These are phyloP conservation scores for Cercospora sp. DNA, from an alignment of 2,329 filamentous ascomycete species.

Conservation along the genomic window DNA sequence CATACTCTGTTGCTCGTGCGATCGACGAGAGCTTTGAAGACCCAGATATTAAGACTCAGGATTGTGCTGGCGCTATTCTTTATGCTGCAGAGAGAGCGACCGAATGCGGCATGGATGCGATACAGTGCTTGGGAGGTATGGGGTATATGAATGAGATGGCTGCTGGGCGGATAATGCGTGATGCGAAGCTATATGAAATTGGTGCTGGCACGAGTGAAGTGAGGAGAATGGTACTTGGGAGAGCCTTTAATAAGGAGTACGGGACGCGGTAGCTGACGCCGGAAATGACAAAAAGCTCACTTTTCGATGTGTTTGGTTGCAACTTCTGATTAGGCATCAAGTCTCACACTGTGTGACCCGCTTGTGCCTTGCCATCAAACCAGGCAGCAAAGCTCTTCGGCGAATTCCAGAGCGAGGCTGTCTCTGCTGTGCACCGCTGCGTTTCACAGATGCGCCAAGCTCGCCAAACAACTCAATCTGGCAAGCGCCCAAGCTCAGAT, in stretches of 20 bases:
- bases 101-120: slow-evolving; percentile 80
- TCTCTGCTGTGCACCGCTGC: no score
- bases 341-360: no score
- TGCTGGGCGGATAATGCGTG: slow-evolving; percentile 77
- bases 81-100: slow-evolving; percentile 91
- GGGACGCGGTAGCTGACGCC: slow-evolving; percentile 2
- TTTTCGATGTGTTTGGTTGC: background rate
- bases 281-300: background rate
- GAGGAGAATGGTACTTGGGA: slow-evolving; percentile 87
- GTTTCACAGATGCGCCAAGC: no score
- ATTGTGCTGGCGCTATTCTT: slow-evolving; percentile 91
- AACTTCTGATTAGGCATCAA: background rate
- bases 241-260: slow-evolving; percentile 87
- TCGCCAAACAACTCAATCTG: no score
- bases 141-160: slow-evolving; percentile 96
- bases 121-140: slow-evolving; percentile 92
- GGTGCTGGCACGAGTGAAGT: slow-evolving; percentile 95
- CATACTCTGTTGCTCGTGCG: slow-evolving; percentile 74
- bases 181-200: slow-evolving; percentile 88
- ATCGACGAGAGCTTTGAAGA: slow-evolving; percentile 64
- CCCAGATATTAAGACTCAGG: slow-evolving; percentile 70
- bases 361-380: no score
- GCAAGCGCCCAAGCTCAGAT: no score
- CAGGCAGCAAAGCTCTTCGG: no score
- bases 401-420: no score